Evolutionary conservation across 73 alveolate genomes (phyloP), one percentile per base, ranked within the genome.

Genomic region (Paramecium pentaurelia): DNA sequence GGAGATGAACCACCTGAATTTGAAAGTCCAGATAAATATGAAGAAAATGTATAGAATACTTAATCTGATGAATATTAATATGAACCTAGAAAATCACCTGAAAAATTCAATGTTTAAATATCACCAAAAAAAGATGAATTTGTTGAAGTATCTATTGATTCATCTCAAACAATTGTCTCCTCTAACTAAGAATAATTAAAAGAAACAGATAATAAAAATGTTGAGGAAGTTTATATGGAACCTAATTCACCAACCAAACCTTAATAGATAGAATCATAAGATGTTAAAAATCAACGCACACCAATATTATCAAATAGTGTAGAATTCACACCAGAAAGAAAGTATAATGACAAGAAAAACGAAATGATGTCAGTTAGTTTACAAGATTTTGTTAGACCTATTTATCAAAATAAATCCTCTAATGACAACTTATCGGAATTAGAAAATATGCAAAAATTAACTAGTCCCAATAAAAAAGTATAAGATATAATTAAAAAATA

Each of bases 1-100:
- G 84, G 84, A 64, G 84, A 64, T 34, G 45, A 64, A 34, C 84
- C 84, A 32, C 51, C 84, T 32, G 84, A 64, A 12, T 64, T 64
- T 64, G 84, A 64, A 64, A 64, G 84, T 9, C 84, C 84, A 25
- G 84, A 64, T 2, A 64, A 34, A 28, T 10, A n/a, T 54, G 28
- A 54, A 54, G 70, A 54, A 3, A n/a, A 22, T 6, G 9, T 42
- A 2, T 10, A 28, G 30, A 32, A 28, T 1, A 28, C 28, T 7
- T 28, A 32, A 32, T 0, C 25, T 11, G 84, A 64, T 25, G 84
- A 64, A 64, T 64, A 64, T n/a, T 5, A 64, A 27, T 64, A 64
- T 64, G 84, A 28, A 34, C 10, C 42, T 18, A 64, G 49, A 64
- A 64, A 64, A n/a, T 64, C 84, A 64, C 84, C 84, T 64, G 84